Percentiles rank a stretch among this genome's conserved stretches.
These are phyloP conservation scores for Gentiana dahurica DNA, from an alignment of 257 asterid genomes.

Conservation along the genomic window DNA sequence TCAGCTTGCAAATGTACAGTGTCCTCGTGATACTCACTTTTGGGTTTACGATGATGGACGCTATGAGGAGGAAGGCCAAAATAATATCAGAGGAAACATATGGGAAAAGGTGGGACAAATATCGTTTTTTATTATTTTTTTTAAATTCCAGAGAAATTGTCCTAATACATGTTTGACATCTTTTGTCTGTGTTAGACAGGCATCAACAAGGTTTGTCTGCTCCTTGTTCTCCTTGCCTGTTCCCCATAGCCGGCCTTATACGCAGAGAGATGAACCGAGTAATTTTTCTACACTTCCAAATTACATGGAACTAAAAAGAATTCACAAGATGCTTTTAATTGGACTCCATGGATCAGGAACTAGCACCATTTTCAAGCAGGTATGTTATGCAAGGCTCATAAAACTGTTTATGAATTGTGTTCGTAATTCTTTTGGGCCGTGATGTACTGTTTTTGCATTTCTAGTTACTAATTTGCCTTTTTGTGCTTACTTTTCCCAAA, in stretches of 20 bases:
- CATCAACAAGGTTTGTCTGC: constrained; percentile 76
- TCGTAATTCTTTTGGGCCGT: too few species aligned
- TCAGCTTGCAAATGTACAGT: constrained; percentile 92
- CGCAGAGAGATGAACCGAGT: constrained; percentile 72
- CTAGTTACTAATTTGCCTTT: too few species aligned
- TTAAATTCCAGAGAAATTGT: too few species aligned
- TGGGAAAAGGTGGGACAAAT: constrained; percentile 71
- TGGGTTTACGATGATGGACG: constrained; percentile 99
- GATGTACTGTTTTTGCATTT: too few species aligned
- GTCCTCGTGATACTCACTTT: constrained; percentile 98
- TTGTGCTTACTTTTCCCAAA: too few species aligned
- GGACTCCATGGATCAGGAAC: constrained; percentile 93
- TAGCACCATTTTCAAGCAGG: constrained; percentile 96
- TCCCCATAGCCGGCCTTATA: constrained; percentile 76
- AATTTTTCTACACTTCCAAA: constrained; percentile 54
- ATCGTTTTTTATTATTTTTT: neutral
- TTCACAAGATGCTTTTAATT: constrained; percentile 73
- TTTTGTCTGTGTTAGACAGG: constrained; percentile 30
- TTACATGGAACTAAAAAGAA: constrained; percentile 67
- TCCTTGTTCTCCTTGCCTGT: constrained; percentile 86
- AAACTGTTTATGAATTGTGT: too few species aligned
- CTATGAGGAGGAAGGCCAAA: constrained; percentile 98
- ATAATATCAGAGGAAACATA: constrained; percentile 90
- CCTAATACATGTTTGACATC: too few species aligned
- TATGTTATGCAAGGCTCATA: constrained; percentile 7